Evolutionary conservation across 768 basidiomycete species (phyloP), one percentile per base, ranked within the genome.

Genomic region (Leccinum sublutescens): DNA sequence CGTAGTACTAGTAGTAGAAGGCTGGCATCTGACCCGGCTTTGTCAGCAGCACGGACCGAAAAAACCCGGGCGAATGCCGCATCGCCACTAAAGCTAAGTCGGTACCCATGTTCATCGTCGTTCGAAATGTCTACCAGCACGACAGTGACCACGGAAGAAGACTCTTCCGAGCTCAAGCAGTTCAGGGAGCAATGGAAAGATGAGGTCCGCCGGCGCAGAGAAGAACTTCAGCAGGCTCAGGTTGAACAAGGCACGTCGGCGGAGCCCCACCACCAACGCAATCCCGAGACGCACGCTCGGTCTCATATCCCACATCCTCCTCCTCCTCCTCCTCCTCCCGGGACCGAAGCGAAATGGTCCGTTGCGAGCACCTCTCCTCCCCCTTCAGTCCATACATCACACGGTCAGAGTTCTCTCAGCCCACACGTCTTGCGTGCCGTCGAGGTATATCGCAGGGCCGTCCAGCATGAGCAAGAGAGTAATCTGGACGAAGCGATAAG

Each of bases 171-270:
- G 66, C 84, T 93, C 62, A 80, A 76, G 9, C 73, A 74, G 48
- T 93, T 93, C 72, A 81, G 91, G 73, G 82, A 83, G 59, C 80
- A 81, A 77, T 93, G 91, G 91, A 81, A 81, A 66, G 79, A 77
- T 29, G 90, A 92, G 70, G 79, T 91, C 15, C 67, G 71, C 51
- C 76, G 72, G 61, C 76, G 73, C 47, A 60, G 38, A 27, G 65
- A 54, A 57, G 65, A 64, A 27, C 64, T 14, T 23, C 11, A 55
- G 11, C 60, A 62, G 6, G 48, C 17, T 21, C 59, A 61, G 47
- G 57, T 33, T 33, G 33, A 56, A 29, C 50, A 55, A 25, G 25
- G 38, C 17, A 23, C 45, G n/a, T 15, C 54, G 14, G 45, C 54
- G 19, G 34, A 50, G 49, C 34, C 31, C 33, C 48, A n/a, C 11